Evolutionary conservation across 1,284 basidiomycete species (phyloP).

Genomic region (Retiboletus flavoniger): DNA sequence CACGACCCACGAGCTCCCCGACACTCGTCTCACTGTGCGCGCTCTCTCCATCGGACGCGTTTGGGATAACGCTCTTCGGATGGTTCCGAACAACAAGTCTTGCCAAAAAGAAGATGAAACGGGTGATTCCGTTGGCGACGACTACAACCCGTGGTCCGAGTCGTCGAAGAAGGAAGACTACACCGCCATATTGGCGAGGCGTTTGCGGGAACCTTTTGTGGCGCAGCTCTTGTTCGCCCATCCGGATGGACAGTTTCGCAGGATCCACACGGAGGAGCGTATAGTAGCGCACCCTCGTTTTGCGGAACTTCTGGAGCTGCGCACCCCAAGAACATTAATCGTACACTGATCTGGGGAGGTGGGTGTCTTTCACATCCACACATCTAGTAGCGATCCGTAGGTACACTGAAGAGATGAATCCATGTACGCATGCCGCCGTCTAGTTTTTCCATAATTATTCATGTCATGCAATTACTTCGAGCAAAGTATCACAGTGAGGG

Average conservation of each 20-base stretch:
- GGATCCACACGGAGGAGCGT: constrained; percentile 24
- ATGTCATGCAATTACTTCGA: no score
- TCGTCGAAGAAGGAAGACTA: constrained; percentile 16
- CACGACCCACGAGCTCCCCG: constrained; percentile 15
- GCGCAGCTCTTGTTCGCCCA: constrained; percentile 24
- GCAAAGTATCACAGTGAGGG: no score
- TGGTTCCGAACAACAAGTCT: neutral
- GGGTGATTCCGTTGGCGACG: neutral
- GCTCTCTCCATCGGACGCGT: constrained; percentile 21
- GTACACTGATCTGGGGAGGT: constrained; percentile 10
- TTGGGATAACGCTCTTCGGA: constrained; percentile 24
- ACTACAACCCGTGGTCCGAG: constrained; percentile 17
- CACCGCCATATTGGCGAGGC: constrained; percentile 4
- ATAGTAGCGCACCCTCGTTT: constrained; percentile 19
- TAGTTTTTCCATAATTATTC: no score
- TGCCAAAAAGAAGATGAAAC: neutral
- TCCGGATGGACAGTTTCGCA: constrained; percentile 22
- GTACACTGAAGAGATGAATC: neutral
- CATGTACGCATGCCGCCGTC: neutral
- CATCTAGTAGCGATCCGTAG: neutral
- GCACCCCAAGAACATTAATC: constrained; percentile 23
- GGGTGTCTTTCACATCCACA: neutral
- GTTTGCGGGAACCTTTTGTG: constrained; percentile 21
- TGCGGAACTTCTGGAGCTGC: constrained; percentile 19
- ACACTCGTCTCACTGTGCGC: neutral